A percentile compares a stretch with the other conserved stretches of the same genome.
phyloP scores from a whole-genome alignment of 768 basidiomycete genomes.

The Cystofilobasidium capitatum region DNA sequence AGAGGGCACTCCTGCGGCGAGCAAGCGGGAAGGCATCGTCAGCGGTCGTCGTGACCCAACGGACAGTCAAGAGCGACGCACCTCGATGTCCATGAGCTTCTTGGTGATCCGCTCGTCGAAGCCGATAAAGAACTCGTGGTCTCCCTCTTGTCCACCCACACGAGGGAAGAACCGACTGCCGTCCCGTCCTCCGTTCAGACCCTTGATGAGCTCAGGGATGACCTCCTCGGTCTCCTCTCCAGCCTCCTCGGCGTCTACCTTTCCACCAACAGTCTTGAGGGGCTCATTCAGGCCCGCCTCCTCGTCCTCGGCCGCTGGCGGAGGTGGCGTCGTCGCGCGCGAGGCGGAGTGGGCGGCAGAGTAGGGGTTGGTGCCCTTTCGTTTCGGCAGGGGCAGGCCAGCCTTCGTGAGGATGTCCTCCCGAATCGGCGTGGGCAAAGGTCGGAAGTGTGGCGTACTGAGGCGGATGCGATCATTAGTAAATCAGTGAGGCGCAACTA shows the following conservation, averaged over 20 bases:
- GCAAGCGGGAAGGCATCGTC: not conserved
- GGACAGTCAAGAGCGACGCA: conserved; percentile 34
- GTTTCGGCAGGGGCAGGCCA: not conserved
- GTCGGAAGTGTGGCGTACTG: conserved; percentile 81
- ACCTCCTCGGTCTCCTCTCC: conserved; percentile 25
- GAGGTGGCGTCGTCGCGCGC: not conserved
- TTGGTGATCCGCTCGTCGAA: conserved; percentile 72
- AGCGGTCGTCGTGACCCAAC: not conserved
- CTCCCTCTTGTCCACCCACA: not conserved
- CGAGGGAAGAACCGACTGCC: conserved; percentile 17
- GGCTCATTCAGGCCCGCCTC: not conserved
- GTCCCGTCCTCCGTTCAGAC: not conserved
- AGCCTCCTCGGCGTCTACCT: conserved; percentile 4
- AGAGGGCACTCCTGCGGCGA: conserved; percentile 76
- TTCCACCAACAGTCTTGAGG: not conserved
- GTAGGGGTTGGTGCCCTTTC: conserved; percentile 1
- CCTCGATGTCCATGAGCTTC: conserved; percentile 83
- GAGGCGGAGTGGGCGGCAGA: not conserved
- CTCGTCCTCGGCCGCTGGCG: not conserved
- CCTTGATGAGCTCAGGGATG: not conserved
- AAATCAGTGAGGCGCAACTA: not conserved
- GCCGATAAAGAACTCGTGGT: conserved; percentile 69
- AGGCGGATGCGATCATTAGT: not conserved
- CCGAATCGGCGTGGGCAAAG: conserved; percentile 47
- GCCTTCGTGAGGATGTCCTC: conserved; percentile 1